These are phyloP conservation scores for Aspergillus ustus DNA, from an alignment of 2,329 filamentous ascomycete genomes.

Conservation along the genomic window DNA sequence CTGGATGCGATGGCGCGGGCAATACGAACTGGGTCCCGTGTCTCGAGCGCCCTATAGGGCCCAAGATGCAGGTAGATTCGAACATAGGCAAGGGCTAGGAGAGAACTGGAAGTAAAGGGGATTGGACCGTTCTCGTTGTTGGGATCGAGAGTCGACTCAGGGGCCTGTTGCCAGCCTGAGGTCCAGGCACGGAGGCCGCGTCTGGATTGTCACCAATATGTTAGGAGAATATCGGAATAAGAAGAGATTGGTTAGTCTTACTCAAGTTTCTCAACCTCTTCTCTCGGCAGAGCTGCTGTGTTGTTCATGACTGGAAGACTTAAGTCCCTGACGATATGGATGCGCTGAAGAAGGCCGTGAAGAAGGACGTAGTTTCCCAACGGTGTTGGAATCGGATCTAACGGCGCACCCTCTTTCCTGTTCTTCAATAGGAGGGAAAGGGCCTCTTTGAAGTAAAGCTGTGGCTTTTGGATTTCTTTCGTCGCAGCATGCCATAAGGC, in stretches of 20 bases:
- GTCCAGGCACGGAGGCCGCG: slow-evolving; percentile 42
- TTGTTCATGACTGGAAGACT: slow-evolving; percentile 37
- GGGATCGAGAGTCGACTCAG: slow-evolving; percentile 41
- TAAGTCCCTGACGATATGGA: slow-evolving; percentile 48
- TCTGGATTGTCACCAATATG: slow-evolving; percentile 21
- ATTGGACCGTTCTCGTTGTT: slow-evolving; percentile 40
- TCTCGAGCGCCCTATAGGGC: slow-evolving; percentile 66
- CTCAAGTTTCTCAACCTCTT: slow-evolving; percentile 42
- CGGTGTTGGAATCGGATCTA: slow-evolving; percentile 46
- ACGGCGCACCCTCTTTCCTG: slow-evolving; percentile 26
- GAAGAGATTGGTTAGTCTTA: slow-evolving; percentile 17
- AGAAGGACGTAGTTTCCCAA: slow-evolving; percentile 74
- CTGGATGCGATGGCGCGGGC: slow-evolving; percentile 64
- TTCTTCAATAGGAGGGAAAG: slow-evolving; percentile 38
- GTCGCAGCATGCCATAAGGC: slow-evolving; percentile 39
- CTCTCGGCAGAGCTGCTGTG: slow-evolving; percentile 36
- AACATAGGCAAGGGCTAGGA: slow-evolving; percentile 39
- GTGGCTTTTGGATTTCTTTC: slow-evolving; percentile 32
- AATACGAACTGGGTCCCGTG: slow-evolving; percentile 65
- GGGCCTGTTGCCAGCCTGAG: slow-evolving; percentile 41
- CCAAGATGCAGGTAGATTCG: slow-evolving; percentile 55
- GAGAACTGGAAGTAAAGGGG: slow-evolving; percentile 39
- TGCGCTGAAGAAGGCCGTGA: slow-evolving; percentile 72
- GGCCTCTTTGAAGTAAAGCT: slow-evolving; percentile 42
- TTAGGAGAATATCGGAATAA: not conserved